phyloP scores from a whole-genome alignment of 140 eudicot species.

The Flaveria floridana region DNA sequence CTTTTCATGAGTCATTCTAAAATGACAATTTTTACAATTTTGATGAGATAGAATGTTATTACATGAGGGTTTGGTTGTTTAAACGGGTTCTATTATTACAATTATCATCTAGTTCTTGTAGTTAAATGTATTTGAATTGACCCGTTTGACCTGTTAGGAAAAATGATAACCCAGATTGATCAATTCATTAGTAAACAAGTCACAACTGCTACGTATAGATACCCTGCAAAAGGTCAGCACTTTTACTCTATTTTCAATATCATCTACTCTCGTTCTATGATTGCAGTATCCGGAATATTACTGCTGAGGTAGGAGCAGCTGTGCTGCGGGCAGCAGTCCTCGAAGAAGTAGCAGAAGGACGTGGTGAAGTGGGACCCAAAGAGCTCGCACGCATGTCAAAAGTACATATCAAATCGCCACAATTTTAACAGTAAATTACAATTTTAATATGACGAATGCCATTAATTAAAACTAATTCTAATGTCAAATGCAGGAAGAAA shows the following conservation, averaged over 20 bases:
- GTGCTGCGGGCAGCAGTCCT: slow-evolving; percentile 74
- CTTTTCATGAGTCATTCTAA: neutral
- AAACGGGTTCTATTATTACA: neutral
- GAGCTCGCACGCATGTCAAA: slow-evolving; percentile 80
- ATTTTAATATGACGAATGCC: neutral
- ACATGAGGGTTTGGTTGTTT: neutral
- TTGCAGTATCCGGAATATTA: slow-evolving; percentile 84
- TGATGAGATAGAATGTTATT: neutral
- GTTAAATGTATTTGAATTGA: neutral
- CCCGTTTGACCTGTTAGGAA: neutral
- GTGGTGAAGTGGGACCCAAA: slow-evolving; percentile 69
- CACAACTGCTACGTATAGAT: neutral
- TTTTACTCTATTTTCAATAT: slow-evolving; percentile 9
- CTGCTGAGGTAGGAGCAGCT: slow-evolving; percentile 98
- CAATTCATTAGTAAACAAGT: neutral
- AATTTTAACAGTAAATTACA: neutral
- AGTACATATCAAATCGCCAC: slow-evolving; percentile 41
- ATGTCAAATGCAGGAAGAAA: slow-evolving; percentile 68
- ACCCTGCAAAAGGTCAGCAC: neutral
- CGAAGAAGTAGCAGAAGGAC: slow-evolving; percentile 89
- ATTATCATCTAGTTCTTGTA: neutral
- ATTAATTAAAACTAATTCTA: neutral
- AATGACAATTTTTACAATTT: neutral
- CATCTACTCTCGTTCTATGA: slow-evolving; percentile 7
- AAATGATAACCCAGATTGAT: neutral